phyloP scores from a whole-genome alignment of 73 alveolate genomes.

The Paramecium biaurelia region DNA sequence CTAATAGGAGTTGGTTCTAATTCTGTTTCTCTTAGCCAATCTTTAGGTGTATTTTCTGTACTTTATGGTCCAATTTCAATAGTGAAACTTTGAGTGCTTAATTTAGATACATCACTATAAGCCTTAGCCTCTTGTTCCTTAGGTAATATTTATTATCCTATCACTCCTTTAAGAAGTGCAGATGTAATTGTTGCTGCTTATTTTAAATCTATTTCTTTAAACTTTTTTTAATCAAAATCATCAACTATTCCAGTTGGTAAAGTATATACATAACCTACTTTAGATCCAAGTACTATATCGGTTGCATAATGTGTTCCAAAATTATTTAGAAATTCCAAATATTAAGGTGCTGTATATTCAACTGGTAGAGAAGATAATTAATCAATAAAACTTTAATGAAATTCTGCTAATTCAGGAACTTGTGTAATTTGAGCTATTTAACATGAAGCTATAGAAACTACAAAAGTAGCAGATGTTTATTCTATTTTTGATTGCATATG shows the following conservation, averaged over 20 bases:
- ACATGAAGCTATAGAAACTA: background rate
- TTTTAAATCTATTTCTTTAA: background rate
- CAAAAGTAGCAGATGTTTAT: background rate
- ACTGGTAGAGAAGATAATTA: background rate
- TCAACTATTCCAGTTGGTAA: background rate
- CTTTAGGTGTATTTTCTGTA: background rate
- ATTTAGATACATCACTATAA: constrained; percentile 1
- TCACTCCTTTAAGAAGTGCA: background rate
- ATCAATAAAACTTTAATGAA: background rate
- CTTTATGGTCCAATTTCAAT: constrained; percentile 29
- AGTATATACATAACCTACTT: background rate
- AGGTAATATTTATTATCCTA: constrained; percentile 4
- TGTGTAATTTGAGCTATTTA: background rate
- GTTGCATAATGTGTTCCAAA: constrained; percentile 10
- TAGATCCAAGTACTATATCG: background rate
- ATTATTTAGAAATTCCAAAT: background rate
- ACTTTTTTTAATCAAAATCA: background rate
- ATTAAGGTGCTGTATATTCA: constrained; percentile 9
- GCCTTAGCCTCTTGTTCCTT: background rate
- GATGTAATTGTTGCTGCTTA: constrained; percentile 13
- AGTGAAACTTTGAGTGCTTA: background rate
- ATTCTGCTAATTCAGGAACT: background rate
- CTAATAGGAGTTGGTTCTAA: constrained; percentile 9
- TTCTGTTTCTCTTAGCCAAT: constrained; percentile 16
- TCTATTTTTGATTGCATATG: constrained; percentile 23